Base-by-base conservation (phyloP, 192 early-diverging fungal species). In the Helicostylum pulchrum region DNA sequence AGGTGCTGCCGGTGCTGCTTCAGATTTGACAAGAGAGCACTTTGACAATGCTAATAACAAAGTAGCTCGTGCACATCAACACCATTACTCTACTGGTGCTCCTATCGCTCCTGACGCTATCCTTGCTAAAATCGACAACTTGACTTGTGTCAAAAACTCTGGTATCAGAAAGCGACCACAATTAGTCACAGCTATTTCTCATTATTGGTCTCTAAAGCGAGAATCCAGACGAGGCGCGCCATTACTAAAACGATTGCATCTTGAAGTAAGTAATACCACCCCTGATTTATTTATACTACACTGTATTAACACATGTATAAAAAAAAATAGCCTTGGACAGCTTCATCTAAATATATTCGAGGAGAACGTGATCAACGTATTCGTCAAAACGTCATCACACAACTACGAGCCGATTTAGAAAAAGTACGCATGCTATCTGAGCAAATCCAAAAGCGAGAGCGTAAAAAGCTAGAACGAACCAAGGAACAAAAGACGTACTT, bases 161-260 rank as follows among this genome's bases (percentile, higher is more conserved):
- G 51, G 64, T 60, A 23, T 76, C 30, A 69, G 68, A 2, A 80
- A 83, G 44, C 80, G 76, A 32, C 65, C 71, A 3, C 76, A 85
- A 7, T 79, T 93, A 20, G 58, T 93, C 4, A 76, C 79, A 23
- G 73, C 68, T 8, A 83, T 96, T 20, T 88, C 89, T 58, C 85
- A 86, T 64, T 99, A 96, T 76, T 99, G 97, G 97, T 86, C 94
- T 0, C 78, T 98, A 6, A 99, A 99, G 71, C 84, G 95, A 31
- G 86, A 90, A 70, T 72, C 84, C 15, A 73, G 95, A 10, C 83
- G 93, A 30, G 97, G 96, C 0, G 95, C 94, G 1, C 93, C 97
- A 0, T 78, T 99, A 4, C 74, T 98, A 26, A 98, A 97, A 70
- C 85, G 97, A 51, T 80, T 99, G 30, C 94, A 96, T 68, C 74